Evolutionary conservation across 176 grass and related monocot genomes (phyloP).

Genomic region (Bonia amplexicaulis): DNA sequence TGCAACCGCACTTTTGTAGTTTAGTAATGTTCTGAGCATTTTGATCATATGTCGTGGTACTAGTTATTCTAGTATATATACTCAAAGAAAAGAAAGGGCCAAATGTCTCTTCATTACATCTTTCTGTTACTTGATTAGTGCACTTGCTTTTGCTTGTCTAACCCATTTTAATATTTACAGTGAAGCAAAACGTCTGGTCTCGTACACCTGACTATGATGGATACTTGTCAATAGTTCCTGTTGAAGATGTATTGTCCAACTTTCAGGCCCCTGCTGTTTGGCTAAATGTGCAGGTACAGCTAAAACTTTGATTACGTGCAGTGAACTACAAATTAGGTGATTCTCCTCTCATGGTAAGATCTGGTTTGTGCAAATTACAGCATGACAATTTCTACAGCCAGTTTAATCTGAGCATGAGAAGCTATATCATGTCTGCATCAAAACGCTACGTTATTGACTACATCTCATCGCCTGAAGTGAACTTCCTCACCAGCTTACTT

Average conservation of each 20-base stretch:
- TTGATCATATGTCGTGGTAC: background rate
- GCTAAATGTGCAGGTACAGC: conserved; percentile 81
- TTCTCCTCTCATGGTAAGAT: background rate
- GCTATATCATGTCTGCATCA: conserved; percentile 39
- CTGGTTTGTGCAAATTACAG: conserved; percentile 37
- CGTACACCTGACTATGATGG: conserved; percentile 21
- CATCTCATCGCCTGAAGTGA: conserved; percentile 79
- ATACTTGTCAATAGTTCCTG: background rate
- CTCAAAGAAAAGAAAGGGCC: background rate
- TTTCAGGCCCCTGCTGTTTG: conserved; percentile 44
- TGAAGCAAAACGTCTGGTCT: conserved; percentile 46
- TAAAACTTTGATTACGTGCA: conserved; percentile 12
- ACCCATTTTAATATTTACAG: conserved; percentile 38
- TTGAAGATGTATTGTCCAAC: conserved; percentile 11
- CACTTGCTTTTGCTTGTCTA: background rate
- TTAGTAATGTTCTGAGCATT: background rate
- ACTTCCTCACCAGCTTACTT: conserved; percentile 55
- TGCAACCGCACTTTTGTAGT: background rate
- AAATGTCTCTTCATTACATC: background rate
- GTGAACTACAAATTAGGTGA: background rate
- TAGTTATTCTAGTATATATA: background rate
- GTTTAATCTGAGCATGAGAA: conserved; percentile 60
- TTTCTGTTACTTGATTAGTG: conserved; percentile 10
- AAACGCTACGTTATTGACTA: conserved; percentile 33
- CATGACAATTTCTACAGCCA: conserved; percentile 68